These are phyloP conservation scores for Aplosporella prunicola DNA, from an alignment of 2,329 filamentous ascomycete genomes.

Conservation along the genomic window DNA sequence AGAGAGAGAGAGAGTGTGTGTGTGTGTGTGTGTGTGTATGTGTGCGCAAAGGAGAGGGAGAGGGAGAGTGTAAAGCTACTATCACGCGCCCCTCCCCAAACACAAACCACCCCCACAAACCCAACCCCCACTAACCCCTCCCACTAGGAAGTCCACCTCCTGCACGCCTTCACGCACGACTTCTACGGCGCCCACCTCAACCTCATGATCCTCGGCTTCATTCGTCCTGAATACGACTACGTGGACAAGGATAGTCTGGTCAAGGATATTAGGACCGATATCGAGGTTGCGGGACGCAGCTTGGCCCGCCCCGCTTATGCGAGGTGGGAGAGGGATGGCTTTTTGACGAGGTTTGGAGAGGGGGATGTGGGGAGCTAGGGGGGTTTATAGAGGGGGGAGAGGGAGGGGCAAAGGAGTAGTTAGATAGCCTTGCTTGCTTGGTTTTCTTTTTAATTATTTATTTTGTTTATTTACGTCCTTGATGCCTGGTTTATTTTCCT, in stretches of 20 bases:
- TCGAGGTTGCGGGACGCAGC: constrained; percentile 68
- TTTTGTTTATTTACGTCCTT: too few species aligned
- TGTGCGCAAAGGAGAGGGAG: too few species aligned
- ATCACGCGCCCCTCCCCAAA: too few species aligned
- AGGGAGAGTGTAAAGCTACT: too few species aligned
- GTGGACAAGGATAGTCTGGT: constrained; percentile 72
- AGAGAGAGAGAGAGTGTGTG: too few species aligned
- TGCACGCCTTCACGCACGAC: constrained; percentile 66
- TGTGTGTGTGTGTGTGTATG: too few species aligned
- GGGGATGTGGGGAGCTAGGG: constrained; percentile 11
- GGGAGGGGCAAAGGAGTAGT: constrained; percentile 1
- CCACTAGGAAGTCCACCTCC: constrained; percentile 65
- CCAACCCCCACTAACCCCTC: constrained; percentile 9
- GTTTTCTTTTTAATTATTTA: too few species aligned
- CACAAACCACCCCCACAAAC: too few species aligned
- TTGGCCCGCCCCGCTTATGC: constrained; percentile 56
- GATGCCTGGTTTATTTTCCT: too few species aligned
- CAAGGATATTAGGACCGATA: constrained; percentile 81
- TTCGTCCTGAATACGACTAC: constrained; percentile 85
- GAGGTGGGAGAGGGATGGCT: constrained; percentile 39
- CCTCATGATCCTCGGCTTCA: constrained; percentile 73
- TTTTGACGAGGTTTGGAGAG: too few species aligned
- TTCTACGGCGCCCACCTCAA: constrained; percentile 81
- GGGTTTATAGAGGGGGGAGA: constrained; percentile 5
- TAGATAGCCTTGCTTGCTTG: too few species aligned